A percentile compares a stretch with the other conserved stretches of the same genome.
Conservation (phyloP, 306 rosid species). For the Sphenostylis stenocarpa region DNA sequence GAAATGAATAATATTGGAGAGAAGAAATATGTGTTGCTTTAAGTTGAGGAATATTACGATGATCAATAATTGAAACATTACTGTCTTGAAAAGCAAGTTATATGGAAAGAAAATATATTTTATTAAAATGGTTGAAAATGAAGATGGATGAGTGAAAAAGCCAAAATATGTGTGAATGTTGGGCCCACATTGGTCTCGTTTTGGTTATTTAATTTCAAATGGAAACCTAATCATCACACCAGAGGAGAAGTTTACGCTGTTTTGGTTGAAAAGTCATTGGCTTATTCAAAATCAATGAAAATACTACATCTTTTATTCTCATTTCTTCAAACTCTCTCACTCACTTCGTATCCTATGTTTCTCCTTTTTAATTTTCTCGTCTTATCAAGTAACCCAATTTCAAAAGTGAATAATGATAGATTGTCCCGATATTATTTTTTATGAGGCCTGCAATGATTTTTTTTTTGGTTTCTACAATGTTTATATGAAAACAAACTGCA, state of each 20-base stretch:
- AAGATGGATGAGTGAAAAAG: not conserved
- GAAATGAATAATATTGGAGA: too few species aligned
- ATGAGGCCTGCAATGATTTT: too few species aligned
- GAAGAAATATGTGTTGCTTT: not conserved
- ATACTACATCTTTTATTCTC: not conserved
- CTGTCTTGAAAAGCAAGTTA: not conserved
- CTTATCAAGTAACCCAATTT: not conserved
- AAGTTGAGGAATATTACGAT: not conserved
- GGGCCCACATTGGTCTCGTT: not conserved
- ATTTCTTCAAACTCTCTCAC: not conserved
- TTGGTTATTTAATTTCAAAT: not conserved
- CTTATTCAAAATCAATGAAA: not conserved
- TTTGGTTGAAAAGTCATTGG: not conserved
- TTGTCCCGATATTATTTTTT: too few species aligned
- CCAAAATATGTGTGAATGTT: not conserved
- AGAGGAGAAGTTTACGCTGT: not conserved
- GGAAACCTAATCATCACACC: not conserved
- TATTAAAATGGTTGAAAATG: slow-evolving; percentile 16
- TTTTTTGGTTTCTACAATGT: too few species aligned
- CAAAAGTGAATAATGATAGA: not conserved
- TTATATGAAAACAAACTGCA: not conserved
- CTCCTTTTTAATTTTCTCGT: not conserved
- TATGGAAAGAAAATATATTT: not conserved
- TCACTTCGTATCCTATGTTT: slow-evolving; percentile 25
- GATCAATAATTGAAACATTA: slow-evolving; percentile 10